These are phyloP conservation scores for Alloteropsis semialata DNA, from an alignment of 176 grass and related monocot genomes.

Conservation along the genomic window DNA sequence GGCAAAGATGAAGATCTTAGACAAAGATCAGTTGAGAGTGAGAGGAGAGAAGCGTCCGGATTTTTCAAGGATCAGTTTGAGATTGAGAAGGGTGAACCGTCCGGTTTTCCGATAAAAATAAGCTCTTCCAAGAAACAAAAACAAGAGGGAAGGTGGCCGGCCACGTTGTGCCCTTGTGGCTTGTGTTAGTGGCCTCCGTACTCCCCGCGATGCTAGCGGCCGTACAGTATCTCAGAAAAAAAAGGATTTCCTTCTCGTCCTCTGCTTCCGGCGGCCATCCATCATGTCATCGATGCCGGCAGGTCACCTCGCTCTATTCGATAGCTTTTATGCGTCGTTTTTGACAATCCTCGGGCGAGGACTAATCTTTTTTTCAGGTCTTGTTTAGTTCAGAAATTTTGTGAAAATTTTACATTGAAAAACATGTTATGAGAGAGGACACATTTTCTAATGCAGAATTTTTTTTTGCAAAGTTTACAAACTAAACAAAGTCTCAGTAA, in stretches of 20 bases:
- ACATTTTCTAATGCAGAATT: no score
- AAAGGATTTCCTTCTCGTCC: background rate
- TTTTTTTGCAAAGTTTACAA: no score
- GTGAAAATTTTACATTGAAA: no score
- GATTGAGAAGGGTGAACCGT: no score
- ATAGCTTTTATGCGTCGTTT: background rate
- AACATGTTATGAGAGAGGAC: no score
- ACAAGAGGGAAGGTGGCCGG: background rate
- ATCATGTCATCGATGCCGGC: background rate
- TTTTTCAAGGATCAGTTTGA: no score
- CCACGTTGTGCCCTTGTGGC: background rate
- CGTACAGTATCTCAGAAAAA: background rate
- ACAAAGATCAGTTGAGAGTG: no score
- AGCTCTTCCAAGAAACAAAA: background rate
- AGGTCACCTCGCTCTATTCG: background rate
- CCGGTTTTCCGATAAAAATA: background rate
- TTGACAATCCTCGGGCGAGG: background rate
- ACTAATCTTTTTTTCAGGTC: no score
- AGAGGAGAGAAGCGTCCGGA: no score
- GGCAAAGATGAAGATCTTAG: no score
- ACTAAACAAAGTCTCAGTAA: no score
- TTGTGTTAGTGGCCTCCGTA: conserved; percentile 29
- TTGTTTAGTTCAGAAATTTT: no score
- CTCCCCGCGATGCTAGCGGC: background rate
- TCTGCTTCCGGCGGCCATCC: background rate